phyloP scores from a whole-genome alignment of 805 yeast species.

The Maudiozyma bulderi region DNA sequence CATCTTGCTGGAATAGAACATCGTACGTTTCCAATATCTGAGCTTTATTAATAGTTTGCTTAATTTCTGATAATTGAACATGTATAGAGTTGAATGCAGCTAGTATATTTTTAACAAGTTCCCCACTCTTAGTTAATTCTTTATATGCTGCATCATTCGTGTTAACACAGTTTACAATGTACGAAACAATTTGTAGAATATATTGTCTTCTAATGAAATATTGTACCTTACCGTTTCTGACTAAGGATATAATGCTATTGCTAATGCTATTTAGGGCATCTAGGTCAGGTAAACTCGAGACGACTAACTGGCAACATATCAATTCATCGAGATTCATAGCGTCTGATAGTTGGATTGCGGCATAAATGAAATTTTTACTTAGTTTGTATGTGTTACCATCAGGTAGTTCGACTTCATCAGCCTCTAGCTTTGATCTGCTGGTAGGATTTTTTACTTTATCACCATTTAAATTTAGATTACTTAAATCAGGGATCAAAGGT shows the following conservation, averaged over 20 bases:
- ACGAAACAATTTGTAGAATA: constrained; percentile 57
- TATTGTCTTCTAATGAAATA: constrained; percentile 63
- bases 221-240: constrained; percentile 57
- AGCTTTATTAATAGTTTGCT: constrained; percentile 41
- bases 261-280: constrained; percentile 6
- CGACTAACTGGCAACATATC: constrained; percentile 59
- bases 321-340: constrained; percentile 70
- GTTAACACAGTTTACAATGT: constrained; percentile 24
- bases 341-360: constrained; percentile 49
- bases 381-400: constrained; percentile 44
- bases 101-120: constrained; percentile 37
- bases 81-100: constrained; percentile 52
- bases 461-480: constrained; percentile 34
- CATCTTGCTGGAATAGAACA: constrained; percentile 36
- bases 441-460: constrained; percentile 33
- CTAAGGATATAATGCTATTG: constrained; percentile 18
- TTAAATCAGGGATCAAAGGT: constrained; percentile 38
- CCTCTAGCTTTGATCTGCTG: constrained; percentile 40
- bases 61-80: constrained; percentile 42
- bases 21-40: constrained; percentile 45
- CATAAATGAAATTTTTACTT: constrained; percentile 55
- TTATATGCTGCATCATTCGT: constrained; percentile 10
- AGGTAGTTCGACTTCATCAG: constrained; percentile 38
- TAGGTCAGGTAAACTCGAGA: constrained; percentile 25
- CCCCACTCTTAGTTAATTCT: constrained; percentile 7